These are phyloP conservation scores for Saturnispora mendoncae DNA, from an alignment of 805 yeast genomes.

Conservation along the genomic window DNA sequence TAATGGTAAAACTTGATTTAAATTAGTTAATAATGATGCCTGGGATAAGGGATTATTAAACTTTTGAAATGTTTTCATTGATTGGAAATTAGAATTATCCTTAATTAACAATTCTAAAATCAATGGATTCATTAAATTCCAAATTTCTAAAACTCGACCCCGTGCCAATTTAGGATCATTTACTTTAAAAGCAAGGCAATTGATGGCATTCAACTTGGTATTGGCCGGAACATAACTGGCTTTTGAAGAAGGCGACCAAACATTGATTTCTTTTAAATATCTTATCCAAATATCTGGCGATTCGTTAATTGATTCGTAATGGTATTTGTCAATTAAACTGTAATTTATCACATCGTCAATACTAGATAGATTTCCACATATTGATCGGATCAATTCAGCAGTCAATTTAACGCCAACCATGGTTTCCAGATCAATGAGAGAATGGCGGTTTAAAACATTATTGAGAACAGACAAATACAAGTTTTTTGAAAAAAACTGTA, in stretches of 20 bases:
- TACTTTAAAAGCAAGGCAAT: conserved; percentile 20
- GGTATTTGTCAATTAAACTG: conserved; percentile 21
- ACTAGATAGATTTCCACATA: conserved; percentile 19
- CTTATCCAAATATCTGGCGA: conserved; percentile 22
- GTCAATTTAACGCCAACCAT: not conserved
- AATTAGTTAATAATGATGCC: conserved; percentile 25
- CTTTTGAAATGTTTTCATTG: conserved; percentile 23
- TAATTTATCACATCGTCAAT: conserved; percentile 24
- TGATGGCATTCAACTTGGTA: conserved; percentile 19
- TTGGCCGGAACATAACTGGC: not conserved
- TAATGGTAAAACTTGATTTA: conserved; percentile 22
- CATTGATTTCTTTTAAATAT: conserved; percentile 17
- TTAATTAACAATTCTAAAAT: conserved; percentile 25
- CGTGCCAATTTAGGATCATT: conserved; percentile 22
- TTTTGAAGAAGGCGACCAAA: conserved; percentile 18
- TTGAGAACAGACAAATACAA: no score
- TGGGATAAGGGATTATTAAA: conserved; percentile 27
- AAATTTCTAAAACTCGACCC: conserved; percentile 21
- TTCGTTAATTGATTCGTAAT: conserved; percentile 19
- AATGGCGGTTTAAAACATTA: no score
- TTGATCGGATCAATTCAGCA: conserved; percentile 12
- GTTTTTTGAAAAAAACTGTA: no score
- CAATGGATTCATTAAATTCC: conserved; percentile 24
- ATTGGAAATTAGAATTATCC: conserved; percentile 28
- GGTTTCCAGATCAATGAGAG: no score